Conservation (phyloP, 2,329 filamentous ascomycete genomes). For the Cercospora brassicicola region DNA sequence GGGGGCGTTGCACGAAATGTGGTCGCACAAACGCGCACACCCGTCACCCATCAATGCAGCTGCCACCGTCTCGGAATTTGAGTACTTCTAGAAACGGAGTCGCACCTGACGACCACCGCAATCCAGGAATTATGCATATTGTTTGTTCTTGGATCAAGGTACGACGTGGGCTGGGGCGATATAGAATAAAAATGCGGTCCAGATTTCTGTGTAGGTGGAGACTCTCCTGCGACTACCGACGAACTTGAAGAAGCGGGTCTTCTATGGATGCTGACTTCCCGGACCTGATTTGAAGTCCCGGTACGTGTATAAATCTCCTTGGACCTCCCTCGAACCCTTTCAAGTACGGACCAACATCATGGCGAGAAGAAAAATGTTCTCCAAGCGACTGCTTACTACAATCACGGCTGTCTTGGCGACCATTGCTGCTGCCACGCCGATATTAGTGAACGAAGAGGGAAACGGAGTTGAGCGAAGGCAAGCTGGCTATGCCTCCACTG, state of each 20-base stretch:
- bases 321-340: neutral
- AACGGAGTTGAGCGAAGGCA: neutral
- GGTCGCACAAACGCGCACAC: constrained; percentile 20
- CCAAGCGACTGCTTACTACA: constrained; percentile 3
- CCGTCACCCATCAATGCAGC: constrained; percentile 16
- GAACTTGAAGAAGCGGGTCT: neutral
- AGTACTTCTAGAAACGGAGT: constrained; percentile 22
- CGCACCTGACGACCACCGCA: constrained; percentile 21
- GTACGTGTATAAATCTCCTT: constrained; percentile 1
- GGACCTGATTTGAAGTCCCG: neutral
- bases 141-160: constrained; percentile 17
- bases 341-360: neutral
- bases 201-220: constrained; percentile 7
- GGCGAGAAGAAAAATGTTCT: neutral
- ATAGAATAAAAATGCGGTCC: constrained; percentile 16
- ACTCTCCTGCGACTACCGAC: constrained; percentile 12
- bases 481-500: constrained; percentile 1
- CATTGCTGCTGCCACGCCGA: constrained; percentile 4
- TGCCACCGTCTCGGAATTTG: constrained; percentile 21
- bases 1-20: constrained; percentile 14
- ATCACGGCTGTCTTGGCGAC: constrained; percentile 1
- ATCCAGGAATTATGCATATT: constrained; percentile 18
- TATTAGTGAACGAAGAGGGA: neutral
- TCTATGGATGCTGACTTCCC: neutral
- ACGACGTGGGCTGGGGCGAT: constrained; percentile 14